These are phyloP conservation scores for Mycena sp. DNA, from an alignment of 1,284 basidiomycete species.

Conservation along the genomic window DNA sequence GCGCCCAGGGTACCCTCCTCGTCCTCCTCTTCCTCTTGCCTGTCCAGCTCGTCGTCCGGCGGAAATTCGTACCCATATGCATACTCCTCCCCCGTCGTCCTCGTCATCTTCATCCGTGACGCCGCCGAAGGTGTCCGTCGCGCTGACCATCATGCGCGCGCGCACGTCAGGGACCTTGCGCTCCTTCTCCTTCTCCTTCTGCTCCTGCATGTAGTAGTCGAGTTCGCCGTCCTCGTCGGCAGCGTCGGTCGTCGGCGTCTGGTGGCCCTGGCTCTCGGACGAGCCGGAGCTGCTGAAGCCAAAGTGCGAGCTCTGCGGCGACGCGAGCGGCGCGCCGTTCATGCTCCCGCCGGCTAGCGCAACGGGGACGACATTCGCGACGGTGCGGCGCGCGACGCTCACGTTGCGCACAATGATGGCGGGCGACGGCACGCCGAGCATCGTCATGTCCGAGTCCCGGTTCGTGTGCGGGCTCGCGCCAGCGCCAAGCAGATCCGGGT, in stretches of 20 bases:
- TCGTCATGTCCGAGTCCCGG: conserved; percentile 48
- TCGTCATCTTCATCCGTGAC: conserved; percentile 27
- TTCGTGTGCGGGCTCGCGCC: conserved; percentile 15
- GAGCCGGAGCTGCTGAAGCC: conserved; percentile 45
- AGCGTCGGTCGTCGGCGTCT: conserved; percentile 48
- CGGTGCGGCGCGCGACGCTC: conserved; percentile 53
- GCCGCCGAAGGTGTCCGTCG: conserved; percentile 52
- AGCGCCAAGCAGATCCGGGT: neutral
- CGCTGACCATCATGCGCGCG: conserved; percentile 42
- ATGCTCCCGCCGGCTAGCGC: neutral
- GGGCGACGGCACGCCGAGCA: conserved; percentile 46
- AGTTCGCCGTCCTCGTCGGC: conserved; percentile 36
- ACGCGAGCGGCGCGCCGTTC: conserved; percentile 41
- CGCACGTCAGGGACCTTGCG: conserved; percentile 28
- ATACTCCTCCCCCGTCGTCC: conserved; percentile 20
- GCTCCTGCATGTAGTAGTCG: conserved; percentile 33
- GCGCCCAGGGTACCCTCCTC: too few relatives aligned
- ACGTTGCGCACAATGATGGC: too few relatives aligned
- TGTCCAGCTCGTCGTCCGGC: conserved; percentile 2
- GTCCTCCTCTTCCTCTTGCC: too few relatives aligned
- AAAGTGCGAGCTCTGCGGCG: conserved; percentile 54
- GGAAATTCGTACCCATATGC: neutral
- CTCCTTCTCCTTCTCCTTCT: neutral
- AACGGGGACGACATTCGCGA: conserved; percentile 54
- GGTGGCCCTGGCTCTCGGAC: conserved; percentile 47